Evolutionary conservation across 2,329 filamentous ascomycete genomes (phyloP).

Genomic region (Pseudonectria foliicola): DNA sequence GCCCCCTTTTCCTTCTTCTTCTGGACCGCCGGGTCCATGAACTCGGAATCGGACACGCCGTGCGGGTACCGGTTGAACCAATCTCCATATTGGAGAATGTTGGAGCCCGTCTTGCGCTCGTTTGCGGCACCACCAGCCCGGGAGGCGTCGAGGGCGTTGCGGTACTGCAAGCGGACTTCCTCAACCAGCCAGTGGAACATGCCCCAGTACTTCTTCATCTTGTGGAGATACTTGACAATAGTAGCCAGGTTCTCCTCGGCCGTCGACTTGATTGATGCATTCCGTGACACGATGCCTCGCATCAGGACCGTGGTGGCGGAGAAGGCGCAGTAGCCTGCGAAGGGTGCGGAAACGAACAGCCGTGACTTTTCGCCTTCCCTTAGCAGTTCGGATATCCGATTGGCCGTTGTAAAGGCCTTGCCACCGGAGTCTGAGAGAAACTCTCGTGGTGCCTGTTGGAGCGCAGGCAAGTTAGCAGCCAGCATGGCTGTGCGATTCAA

Average conservation of each 20-base stretch:
- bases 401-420: conserved; percentile 75
- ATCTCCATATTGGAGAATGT: conserved; percentile 90
- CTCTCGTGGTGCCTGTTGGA: conserved; percentile 64
- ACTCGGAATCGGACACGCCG: conserved; percentile 78
- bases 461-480: conserved; percentile 55
- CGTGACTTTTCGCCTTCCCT: conserved; percentile 62
- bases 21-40: conserved; percentile 63
- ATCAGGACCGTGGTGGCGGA: conserved; percentile 92
- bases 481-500: conserved; percentile 82
- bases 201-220: conserved; percentile 97
- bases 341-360: conserved; percentile 79
- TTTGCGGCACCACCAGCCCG: conserved; percentile 53
- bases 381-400: conserved; percentile 76
- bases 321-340: conserved; percentile 92
- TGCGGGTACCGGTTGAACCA: conserved; percentile 96
- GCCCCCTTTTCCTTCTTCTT: conserved; percentile 69
- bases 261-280: conserved; percentile 63
- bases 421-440: conserved; percentile 71
- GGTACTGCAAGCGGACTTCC: conserved; percentile 82
- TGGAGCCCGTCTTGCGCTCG: conserved; percentile 43
- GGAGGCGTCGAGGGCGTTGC: conserved; percentile 74
- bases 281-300: conserved; percentile 82
- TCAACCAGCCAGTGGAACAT: conserved; percentile 98
- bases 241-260: conserved; percentile 79
- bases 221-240: conserved; percentile 84